Evolutionary conservation across 306 rosid genomes (phyloP).

Genomic region (Vigna angularis): DNA sequence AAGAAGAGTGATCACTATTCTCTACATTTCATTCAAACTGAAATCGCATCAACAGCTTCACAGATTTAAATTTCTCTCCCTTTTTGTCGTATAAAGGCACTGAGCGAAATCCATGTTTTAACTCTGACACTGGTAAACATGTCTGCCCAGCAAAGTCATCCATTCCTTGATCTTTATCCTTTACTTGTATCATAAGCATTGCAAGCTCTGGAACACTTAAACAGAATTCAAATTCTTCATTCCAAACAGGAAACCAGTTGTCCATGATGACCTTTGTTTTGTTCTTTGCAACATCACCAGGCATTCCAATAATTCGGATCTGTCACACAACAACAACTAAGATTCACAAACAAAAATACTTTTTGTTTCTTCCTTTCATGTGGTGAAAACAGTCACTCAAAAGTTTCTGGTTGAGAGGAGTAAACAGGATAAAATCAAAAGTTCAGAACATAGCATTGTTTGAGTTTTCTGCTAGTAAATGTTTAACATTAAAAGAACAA

Average conservation of each 20-base stretch:
- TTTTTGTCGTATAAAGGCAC: slow-evolving; percentile 69
- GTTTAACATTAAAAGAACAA: not conserved
- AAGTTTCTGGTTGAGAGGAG: not conserved
- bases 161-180: slow-evolving; percentile 76
- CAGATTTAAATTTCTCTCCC: slow-evolving; percentile 70
- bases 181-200: slow-evolving; percentile 75
- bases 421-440: not conserved
- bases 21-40: slow-evolving; percentile 49
- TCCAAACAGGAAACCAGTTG: slow-evolving; percentile 88
- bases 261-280: slow-evolving; percentile 69
- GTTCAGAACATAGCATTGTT: slow-evolving; percentile 1
- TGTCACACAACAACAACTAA: slow-evolving; percentile 26
- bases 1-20: not conserved
- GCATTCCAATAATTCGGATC: slow-evolving; percentile 65
- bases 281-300: slow-evolving; percentile 66
- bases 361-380: not conserved
- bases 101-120: slow-evolving; percentile 73
- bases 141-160: slow-evolving; percentile 92
- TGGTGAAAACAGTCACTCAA: not conserved
- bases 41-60: slow-evolving; percentile 67
- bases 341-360: not conserved
- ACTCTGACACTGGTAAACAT: slow-evolving; percentile 85
- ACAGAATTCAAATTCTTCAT: slow-evolving; percentile 79
- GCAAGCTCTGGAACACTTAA: slow-evolving; percentile 87
- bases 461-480: not conserved